Evolutionary conservation across 352 stramenopile species (phyloP), one percentile per base, ranked within the genome.

Genomic region (Globisporangium emineosum): DNA sequence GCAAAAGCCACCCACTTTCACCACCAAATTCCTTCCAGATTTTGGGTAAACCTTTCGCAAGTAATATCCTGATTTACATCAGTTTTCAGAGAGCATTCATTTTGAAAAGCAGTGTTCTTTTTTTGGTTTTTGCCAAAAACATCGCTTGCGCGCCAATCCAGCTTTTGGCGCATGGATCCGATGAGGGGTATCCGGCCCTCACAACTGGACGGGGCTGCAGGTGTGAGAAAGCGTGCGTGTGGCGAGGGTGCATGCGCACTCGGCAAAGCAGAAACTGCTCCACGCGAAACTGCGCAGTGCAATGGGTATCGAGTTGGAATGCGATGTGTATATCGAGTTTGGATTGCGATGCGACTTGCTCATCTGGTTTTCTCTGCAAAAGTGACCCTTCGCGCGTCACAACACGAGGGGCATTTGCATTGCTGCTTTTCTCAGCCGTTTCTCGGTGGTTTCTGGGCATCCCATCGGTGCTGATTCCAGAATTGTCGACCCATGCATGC

Each of bases 311-410:
- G n/a, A n/a, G n/a, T n/a, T n/a, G n/a, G n/a, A n/a, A n/a, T n/a
- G n/a, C n/a, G n/a, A n/a, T n/a, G n/a, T n/a, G n/a, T n/a, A n/a
- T n/a, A n/a, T n/a, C n/a, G n/a, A n/a, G n/a, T n/a, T n/a, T 54
- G 19, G 9, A 42, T 57, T n/a, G 29, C 1, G 29, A n/a, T 37
- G 40, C 17, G 10, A 17, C 19, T n/a, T 47, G 37, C 5, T 13
- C 37, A 2, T 45, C 37, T 45, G 15, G 37, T 47, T 47, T 23
- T 47, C 40, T 23, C 40, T 47, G 1, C 5, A 4, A 30, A 42
- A 5, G 29, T 27, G 51, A 57, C 51, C 19, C 51, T 57, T 57
- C 51, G 51, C 50, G 51, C 29, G 51, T 56, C 50, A 37, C 50
- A 56, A 5, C 50, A 56, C n/a, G n/a, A n/a, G n/a, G 9, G n/a